Base-by-base conservation (phyloP, 2,329 filamentous ascomycete species). In the Fusarium coicis region DNA sequence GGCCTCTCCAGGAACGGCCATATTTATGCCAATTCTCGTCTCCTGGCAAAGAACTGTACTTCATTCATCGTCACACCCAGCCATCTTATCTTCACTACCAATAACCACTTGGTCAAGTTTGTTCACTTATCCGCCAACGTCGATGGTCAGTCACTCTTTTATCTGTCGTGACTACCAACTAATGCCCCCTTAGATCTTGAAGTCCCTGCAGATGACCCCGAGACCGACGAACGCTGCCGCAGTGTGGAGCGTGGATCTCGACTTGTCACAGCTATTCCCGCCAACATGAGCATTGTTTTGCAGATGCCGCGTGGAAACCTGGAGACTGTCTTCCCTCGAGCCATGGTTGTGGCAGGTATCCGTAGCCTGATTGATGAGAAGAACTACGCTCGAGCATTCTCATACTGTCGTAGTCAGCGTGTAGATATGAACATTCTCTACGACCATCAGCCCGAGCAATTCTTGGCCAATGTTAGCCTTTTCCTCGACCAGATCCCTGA, bases 381-480 rank as follows among this genome's bases (percentile, higher is more conserved):
- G 80, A 90, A 96, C 76, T 99, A 98, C 79, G 90, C 88, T 54
- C 90, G 89, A 57, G 96, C 96, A 1, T 99, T 98, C 80, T 85
- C 93, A 28, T 92, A 94, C 70, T 98, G 96, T 80, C 91, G 96
- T 56, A 96, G 92, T 28, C 97, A 99, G 80, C 90, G 97, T 75
- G 96, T 99, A 2, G 96, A 99, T 79, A 95, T 98, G 93, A 99
- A 99, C 79, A 96, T 99, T 69, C 85, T 99, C 5, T 96, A 97
- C 78, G 96, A 99, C 79, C 94, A 98, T 82, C 91, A 91, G n/a
- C 94, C 96, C 0, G 87, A 91, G 42, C 93, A 97, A 74, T 98
- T 99, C 79, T 87, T 98, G 80, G 84, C 87, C 8, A 93, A 91
- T 73, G 89, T 97, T 16, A 86, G 87, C 1, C 82, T 93, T 2